Evolutionary conservation across 164 flowering plant genomes (phyloP).

Genomic region (Amborella trichopoda): DNA sequence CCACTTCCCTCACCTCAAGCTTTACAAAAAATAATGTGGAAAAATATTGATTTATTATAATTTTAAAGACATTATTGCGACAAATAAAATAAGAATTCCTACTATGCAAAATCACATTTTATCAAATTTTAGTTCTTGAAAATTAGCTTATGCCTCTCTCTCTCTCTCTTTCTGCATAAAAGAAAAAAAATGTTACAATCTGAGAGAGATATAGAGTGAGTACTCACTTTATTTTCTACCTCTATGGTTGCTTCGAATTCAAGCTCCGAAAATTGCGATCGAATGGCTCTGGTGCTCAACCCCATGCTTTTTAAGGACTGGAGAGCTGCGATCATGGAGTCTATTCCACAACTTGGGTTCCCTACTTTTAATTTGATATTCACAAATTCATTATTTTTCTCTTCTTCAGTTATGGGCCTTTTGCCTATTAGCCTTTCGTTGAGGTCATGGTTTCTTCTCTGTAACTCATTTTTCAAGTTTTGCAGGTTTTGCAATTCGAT

Average conservation of each 20-base stretch:
- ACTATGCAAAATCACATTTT: no score
- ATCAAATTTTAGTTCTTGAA: no score
- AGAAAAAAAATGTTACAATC: no score
- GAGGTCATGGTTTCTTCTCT: slow-evolving; percentile 16
- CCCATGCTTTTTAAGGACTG: slow-evolving; percentile 23
- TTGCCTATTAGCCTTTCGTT: slow-evolving; percentile 4
- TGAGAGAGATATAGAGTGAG: not conserved
- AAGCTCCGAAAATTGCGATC: slow-evolving; percentile 12
- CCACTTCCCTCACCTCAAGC: no score
- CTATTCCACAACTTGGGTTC: slow-evolving; percentile 25
- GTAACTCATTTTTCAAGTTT: slow-evolving; percentile 16
- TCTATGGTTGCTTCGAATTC: slow-evolving; percentile 20
- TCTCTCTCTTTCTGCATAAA: no score
- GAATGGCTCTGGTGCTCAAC: slow-evolving; percentile 15
- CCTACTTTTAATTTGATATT: slow-evolving; percentile 15
- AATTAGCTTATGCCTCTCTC: no score
- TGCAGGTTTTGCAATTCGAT: slow-evolving; percentile 17
- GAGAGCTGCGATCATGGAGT: slow-evolving; percentile 27
- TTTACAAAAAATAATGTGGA: no score
- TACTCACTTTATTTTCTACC: slow-evolving; percentile 16
- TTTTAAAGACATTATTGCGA: no score
- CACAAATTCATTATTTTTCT: slow-evolving; percentile 1
- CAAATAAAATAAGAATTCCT: no score
- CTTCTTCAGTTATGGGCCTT: not conserved
- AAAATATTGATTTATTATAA: no score